A percentile compares a stretch with the other conserved stretches of the same genome.
phyloP scores from a whole-genome alignment of 148 eudicot species.

The Heliosperma pusillum region DNA sequence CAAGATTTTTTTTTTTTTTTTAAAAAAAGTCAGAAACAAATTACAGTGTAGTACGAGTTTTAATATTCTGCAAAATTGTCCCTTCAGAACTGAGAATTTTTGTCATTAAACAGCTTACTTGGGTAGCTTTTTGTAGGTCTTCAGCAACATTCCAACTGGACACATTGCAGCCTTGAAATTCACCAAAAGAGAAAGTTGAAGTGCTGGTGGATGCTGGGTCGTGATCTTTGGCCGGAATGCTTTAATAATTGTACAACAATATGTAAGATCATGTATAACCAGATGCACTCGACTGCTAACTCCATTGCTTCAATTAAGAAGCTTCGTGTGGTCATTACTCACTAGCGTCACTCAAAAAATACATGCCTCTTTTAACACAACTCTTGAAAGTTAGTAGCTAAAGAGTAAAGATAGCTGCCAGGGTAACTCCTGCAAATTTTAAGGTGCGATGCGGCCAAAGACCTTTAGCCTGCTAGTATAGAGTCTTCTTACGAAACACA shows the following conservation, averaged over 20 bases:
- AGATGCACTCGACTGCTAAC: too few relatives aligned
- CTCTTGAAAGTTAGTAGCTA: not conserved
- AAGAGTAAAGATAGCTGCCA: not conserved
- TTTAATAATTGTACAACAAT: slow-evolving; percentile 63
- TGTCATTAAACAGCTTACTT: slow-evolving; percentile 37
- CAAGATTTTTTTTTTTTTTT: too few relatives aligned
- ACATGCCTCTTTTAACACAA: not conserved
- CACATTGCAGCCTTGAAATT: slow-evolving; percentile 61
- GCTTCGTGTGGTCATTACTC: not conserved
- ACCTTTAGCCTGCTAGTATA: not conserved
- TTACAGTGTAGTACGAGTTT: slow-evolving; percentile 13
- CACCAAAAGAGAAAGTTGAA: slow-evolving; percentile 33
- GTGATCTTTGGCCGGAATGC: slow-evolving; percentile 68
- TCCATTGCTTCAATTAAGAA: too few relatives aligned
- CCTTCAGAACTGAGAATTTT: not conserved
- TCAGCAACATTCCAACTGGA: slow-evolving; percentile 89
- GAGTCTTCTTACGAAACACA: too few relatives aligned
- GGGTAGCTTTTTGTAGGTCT: slow-evolving; percentile 62
- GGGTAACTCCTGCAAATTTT: not conserved
- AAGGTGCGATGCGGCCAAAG: not conserved
- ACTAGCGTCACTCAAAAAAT: not conserved
- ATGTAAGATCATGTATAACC: slow-evolving; percentile 1
- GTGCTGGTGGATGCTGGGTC: slow-evolving; percentile 37
- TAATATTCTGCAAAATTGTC: not conserved
- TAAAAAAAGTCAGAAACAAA: too few relatives aligned